Evolutionary conservation across 139 green algal genomes (phyloP).

Genomic region (Haematococcus sp.): DNA sequence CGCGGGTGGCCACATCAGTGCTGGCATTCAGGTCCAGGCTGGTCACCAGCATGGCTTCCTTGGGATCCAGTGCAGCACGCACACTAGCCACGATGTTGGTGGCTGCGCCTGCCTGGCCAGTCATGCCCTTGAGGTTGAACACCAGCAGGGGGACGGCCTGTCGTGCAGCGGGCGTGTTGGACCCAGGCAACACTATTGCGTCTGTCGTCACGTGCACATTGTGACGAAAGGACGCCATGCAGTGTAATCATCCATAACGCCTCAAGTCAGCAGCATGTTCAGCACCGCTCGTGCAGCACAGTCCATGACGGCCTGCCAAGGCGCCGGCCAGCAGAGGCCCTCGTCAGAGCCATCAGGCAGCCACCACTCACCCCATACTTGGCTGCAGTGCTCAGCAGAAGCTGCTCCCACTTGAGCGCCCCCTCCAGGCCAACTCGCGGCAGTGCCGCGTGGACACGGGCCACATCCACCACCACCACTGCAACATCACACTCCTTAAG

Average conservation of each 20-base stretch:
- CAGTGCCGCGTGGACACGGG: neutral
- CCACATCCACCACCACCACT: slow-evolving; percentile 49
- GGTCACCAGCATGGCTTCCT: neutral
- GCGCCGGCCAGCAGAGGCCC: no score
- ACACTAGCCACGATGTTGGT: neutral
- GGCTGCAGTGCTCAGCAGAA: slow-evolving; percentile 33
- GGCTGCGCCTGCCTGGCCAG: neutral
- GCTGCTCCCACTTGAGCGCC: slow-evolving; percentile 27
- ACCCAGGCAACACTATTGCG: no score
- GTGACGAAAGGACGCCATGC: no score
- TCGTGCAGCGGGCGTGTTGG: no score
- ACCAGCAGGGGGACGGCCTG: slow-evolving; percentile 36
- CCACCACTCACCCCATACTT: slow-evolving; percentile 19
- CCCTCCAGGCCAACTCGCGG: neutral
- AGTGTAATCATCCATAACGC: no score
- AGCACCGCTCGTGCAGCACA: no score
- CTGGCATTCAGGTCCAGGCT: slow-evolving; percentile 30
- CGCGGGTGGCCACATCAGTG: slow-evolving; percentile 5
- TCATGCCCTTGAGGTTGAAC: slow-evolving; percentile 37
- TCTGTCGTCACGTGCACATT: no score
- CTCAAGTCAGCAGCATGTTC: no score
- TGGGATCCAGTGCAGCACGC: slow-evolving; percentile 28
- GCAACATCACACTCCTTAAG: slow-evolving; percentile 61
- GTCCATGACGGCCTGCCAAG: no score
- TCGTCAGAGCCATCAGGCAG: no score